Conservation (phyloP, 2,329 filamentous ascomycete genomes). For the Scedosporium minutisporum region DNA sequence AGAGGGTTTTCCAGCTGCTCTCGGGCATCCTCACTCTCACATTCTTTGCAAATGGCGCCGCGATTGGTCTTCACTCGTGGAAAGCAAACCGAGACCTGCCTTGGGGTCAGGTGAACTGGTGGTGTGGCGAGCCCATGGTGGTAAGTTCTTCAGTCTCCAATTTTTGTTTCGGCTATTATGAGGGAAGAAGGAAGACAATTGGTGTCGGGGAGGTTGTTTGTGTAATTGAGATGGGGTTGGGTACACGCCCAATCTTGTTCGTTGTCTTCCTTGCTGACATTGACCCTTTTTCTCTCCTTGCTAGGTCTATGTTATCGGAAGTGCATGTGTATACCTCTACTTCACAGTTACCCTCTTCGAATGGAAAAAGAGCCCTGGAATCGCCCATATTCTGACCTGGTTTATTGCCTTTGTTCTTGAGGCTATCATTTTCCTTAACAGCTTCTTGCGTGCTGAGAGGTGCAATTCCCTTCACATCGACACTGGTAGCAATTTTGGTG, state of each 20-base stretch:
- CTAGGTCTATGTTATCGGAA: slow-evolving; percentile 79
- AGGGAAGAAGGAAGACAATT: too few species aligned
- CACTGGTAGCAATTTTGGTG: slow-evolving; percentile 10
- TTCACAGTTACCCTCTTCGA: slow-evolving; percentile 81
- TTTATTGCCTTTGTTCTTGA: slow-evolving; percentile 63
- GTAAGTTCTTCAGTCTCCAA: slow-evolving; percentile 39
- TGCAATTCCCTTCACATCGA: slow-evolving; percentile 4
- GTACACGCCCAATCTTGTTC: neutral
- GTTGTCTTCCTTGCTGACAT: neutral
- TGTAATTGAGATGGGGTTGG: neutral
- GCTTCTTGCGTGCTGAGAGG: slow-evolving; percentile 34
- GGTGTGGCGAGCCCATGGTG: slow-evolving; percentile 70
- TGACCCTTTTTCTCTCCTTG: neutral
- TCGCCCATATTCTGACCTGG: slow-evolving; percentile 77
- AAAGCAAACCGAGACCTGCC: slow-evolving; percentile 28
- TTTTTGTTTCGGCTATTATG: neutral
- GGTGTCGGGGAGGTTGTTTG: neutral
- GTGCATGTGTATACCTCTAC: slow-evolving; percentile 79
- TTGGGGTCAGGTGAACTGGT: slow-evolving; percentile 49
- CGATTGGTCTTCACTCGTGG: slow-evolving; percentile 63
- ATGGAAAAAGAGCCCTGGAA: slow-evolving; percentile 68
- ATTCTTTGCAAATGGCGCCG: slow-evolving; percentile 64
- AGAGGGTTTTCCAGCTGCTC: slow-evolving; percentile 66
- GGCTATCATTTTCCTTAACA: slow-evolving; percentile 58
- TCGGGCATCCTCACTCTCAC: slow-evolving; percentile 62